A percentile compares a stretch with the other conserved stretches of the same genome.
phyloP scores from a whole-genome alignment of 2,329 filamentous ascomycete genomes.

The Gyromitra esculenta region DNA sequence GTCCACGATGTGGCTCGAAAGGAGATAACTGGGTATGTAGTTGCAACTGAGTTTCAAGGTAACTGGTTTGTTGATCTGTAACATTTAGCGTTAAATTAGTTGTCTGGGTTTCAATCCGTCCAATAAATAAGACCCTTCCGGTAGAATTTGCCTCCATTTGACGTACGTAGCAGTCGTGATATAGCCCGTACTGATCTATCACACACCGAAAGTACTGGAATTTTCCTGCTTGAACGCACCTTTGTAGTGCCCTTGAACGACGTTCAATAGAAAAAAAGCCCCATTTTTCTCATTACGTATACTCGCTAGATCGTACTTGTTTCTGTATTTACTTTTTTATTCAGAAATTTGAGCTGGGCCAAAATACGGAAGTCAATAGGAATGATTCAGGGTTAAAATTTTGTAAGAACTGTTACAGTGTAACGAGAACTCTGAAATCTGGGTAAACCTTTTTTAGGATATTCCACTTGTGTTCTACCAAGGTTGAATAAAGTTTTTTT shows the following conservation, averaged over 20 bases:
- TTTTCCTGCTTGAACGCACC: neutral
- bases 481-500: neutral
- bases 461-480: neutral
- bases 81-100: constrained; percentile 2
- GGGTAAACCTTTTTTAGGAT: neutral
- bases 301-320: neutral
- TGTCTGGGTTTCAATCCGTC: constrained; percentile 1
- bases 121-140: constrained; percentile 22
- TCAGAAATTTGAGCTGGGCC: neutral
- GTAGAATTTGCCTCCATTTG: constrained; percentile 1
- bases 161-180: neutral
- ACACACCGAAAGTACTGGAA: neutral
- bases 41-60: constrained; percentile 8
- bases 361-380: neutral
- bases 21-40: neutral
- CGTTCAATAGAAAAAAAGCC: too few relatives aligned
- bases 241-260: neutral
- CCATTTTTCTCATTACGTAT: neutral
- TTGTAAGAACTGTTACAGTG: neutral
- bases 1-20: constrained; percentile 6
- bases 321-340: constrained; percentile 6
- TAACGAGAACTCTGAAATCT: neutral
- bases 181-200: neutral
- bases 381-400: neutral
- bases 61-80: constrained; percentile 29